These are phyloP conservation scores for Elsinoe perseae DNA, from an alignment of 2,329 filamentous ascomycete species.

Conservation along the genomic window DNA sequence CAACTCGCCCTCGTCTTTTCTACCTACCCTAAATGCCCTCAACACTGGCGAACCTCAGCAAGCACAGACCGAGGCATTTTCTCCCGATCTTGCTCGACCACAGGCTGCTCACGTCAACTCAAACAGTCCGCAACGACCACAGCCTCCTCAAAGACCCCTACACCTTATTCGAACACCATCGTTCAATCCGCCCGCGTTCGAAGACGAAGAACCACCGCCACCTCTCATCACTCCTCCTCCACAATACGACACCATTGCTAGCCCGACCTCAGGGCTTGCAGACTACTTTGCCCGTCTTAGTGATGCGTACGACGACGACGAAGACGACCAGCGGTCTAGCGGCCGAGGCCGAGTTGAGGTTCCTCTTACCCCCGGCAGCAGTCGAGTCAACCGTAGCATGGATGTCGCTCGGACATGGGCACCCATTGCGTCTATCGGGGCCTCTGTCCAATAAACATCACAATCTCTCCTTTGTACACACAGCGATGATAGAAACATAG, in stretches of 20 bases:
- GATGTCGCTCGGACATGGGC: slow-evolving; percentile 52
- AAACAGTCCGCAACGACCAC: slow-evolving; percentile 18
- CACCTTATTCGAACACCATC: slow-evolving; percentile 77
- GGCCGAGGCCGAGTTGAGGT: slow-evolving; percentile 43
- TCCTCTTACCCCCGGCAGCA: slow-evolving; percentile 54
- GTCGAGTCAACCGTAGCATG: slow-evolving; percentile 54
- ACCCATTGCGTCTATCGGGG: slow-evolving; percentile 15
- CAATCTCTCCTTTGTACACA: background rate
- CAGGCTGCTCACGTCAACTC: slow-evolving; percentile 40
- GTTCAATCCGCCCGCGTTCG: slow-evolving; percentile 80
- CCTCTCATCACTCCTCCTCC: slow-evolving; percentile 73
- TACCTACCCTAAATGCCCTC: slow-evolving; percentile 54
- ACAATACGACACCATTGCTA: slow-evolving; percentile 72
- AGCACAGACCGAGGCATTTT: slow-evolving; percentile 26
- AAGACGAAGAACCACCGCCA: slow-evolving; percentile 69
- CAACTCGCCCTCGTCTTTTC: slow-evolving; percentile 41
- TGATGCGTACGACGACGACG: slow-evolving; percentile 55
- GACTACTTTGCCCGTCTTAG: slow-evolving; percentile 82
- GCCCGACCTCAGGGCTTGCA: slow-evolving; percentile 61
- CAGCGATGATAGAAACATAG: background rate
- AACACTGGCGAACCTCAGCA: slow-evolving; percentile 30
- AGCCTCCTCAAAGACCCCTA: slow-evolving; percentile 56
- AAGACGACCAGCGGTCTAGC: slow-evolving; percentile 39
- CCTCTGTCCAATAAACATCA: slow-evolving; percentile 10
- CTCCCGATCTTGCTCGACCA: slow-evolving; percentile 46